Percentiles rank a stretch among this genome's conserved stretches.
Evolutionary conservation across 805 yeast genomes (phyloP).

Genomic region (Ogataea salicorniae): DNA sequence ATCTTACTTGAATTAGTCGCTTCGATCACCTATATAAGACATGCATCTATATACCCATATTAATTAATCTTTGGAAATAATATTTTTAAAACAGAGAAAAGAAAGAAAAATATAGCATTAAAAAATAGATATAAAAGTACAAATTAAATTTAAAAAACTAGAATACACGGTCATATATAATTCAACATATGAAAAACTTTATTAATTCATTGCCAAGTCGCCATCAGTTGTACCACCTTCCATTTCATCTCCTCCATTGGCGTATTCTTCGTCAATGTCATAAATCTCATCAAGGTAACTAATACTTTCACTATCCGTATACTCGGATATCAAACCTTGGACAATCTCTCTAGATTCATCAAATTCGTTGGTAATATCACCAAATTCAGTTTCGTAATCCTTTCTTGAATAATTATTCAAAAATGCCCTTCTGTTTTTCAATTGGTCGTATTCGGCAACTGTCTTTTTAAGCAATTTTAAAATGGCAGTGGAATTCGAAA

Average conservation of each 20-base stretch:
- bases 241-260: neutral
- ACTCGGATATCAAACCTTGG: slow-evolving; percentile 42
- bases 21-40: neutral
- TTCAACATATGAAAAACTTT: no score
- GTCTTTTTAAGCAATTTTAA: slow-evolving; percentile 60
- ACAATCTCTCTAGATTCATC: slow-evolving; percentile 20
- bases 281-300: slow-evolving; percentile 45
- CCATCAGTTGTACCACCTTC: neutral
- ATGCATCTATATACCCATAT: neutral
- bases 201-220: neutral
- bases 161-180: no score
- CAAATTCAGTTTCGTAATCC: slow-evolving; percentile 40
- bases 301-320: slow-evolving; percentile 36
- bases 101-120: neutral
- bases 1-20: neutral
- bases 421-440: slow-evolving; percentile 79
- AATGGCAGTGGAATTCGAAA: slow-evolving; percentile 78
- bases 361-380: slow-evolving; percentile 44
- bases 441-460: slow-evolving; percentile 70
- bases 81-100: neutral
- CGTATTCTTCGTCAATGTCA: slow-evolving; percentile 18
- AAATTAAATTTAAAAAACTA: no score
- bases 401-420: slow-evolving; percentile 63
- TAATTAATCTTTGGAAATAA: neutral
- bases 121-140: no score